Percentiles rank a stretch among this genome's conserved stretches.
Evolutionary conservation across 2,329 filamentous ascomycete genomes (phyloP).

Genomic region (Alternaria sp.): DNA sequence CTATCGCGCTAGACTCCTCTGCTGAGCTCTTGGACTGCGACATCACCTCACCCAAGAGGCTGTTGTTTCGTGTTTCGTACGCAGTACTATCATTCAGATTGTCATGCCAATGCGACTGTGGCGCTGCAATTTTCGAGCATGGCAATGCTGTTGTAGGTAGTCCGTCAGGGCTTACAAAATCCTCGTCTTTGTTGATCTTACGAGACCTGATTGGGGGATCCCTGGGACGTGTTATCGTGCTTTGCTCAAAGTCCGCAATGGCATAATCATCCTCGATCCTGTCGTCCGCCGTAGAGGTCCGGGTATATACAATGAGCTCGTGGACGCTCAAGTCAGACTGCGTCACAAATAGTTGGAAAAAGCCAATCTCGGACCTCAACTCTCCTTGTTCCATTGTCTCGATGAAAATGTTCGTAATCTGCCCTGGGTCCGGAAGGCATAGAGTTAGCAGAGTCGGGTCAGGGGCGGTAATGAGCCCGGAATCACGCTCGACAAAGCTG

Average conservation of each 20-base stretch:
- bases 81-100: neutral
- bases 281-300: constrained; percentile 7
- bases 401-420: constrained; percentile 29
- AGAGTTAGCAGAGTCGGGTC: constrained; percentile 40
- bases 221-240: constrained; percentile 17
- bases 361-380: constrained; percentile 23
- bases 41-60: constrained; percentile 27
- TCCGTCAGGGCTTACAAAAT: constrained; percentile 43
- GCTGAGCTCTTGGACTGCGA: neutral
- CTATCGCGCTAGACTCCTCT: constrained; percentile 5
- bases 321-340: constrained; percentile 38
- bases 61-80: constrained; percentile 17
- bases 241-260: constrained; percentile 34
- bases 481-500: constrained; percentile 28
- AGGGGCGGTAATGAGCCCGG: constrained; percentile 26
- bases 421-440: constrained; percentile 11
- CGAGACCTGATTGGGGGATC: constrained; percentile 1
- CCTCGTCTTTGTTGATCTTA: constrained; percentile 28
- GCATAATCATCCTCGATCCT: neutral
- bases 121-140: constrained; percentile 15
- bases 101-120: constrained; percentile 10
- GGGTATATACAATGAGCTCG: constrained; percentile 32
- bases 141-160: constrained; percentile 21
- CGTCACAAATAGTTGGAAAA: constrained; percentile 39
- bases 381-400: constrained; percentile 36